Evolutionary conservation across 2,329 filamentous ascomycete species (phyloP), one percentile per base, ranked within the genome.

Genomic region (Paradendryphiella salina): DNA sequence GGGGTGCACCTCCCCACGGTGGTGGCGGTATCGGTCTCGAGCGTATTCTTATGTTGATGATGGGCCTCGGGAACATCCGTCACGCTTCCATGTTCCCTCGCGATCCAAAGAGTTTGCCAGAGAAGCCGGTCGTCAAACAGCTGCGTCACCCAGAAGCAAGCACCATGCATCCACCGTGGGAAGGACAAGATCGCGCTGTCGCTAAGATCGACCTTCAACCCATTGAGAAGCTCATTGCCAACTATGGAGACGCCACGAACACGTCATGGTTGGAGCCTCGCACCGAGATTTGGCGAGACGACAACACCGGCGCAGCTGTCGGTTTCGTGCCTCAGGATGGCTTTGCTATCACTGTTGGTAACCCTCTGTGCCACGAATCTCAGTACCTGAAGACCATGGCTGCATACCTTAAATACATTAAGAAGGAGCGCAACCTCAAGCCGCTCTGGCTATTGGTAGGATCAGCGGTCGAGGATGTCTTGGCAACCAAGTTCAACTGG

Each of bases 161-260:
- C 67, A 96, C 92, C 0, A 81, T 89, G 58, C 82, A 85, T 64
- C 81, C 88, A 54, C 78, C 82, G 26, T 88, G 85, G 85, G 77
- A 73, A 68, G 60, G 79, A 74, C 49, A 79, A 77, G 66, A 82
- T 73, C 73, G 77, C 42, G 73, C 70, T 38, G 43, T 72, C 2
- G 78, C 78, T 10, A 70, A 75, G 43, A 76, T 79, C 6, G 79
- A 85, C 41, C 77, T 88, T 46, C 91, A 91, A 43, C 81, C 89
- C 0, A 71, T 96, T 4, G 89, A 92, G 70, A 88, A 96, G 69
- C 85, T 96, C 34, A 91, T 96, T 71, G 90, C 90, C 67, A 96
- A 96, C 73, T 96, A 96, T 63, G 92, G 92, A 56, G 92, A 96
- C 73, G 90, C 92, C 1, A 91, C 90, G 40, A 95, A 96, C 67